phyloP scores from a whole-genome alignment of 345 rosid genomes.

The Citrus maxima region DNA sequence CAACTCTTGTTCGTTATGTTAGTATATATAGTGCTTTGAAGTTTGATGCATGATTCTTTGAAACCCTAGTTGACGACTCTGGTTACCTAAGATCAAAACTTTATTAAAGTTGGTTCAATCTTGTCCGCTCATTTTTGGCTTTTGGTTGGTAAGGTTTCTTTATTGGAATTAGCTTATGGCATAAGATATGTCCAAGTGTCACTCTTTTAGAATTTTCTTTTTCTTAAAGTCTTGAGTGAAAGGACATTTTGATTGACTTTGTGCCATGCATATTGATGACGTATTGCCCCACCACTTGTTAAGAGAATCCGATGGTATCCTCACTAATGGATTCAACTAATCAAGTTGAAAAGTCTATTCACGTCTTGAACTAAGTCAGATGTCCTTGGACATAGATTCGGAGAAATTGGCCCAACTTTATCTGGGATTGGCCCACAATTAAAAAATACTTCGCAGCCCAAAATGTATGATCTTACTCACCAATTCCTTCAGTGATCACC shows the following conservation, averaged over 20 bases:
- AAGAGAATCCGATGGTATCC: not conserved
- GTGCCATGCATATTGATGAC: not conserved
- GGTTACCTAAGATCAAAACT: not conserved
- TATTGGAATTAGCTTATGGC: not conserved
- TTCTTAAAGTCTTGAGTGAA: not conserved
- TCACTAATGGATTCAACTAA: not conserved
- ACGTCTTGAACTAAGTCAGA: not conserved
- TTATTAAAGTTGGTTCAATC: not conserved
- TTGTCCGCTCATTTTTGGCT: not conserved
- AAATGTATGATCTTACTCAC: not conserved
- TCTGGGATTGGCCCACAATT: not conserved
- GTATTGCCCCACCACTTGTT: not conserved
- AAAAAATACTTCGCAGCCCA: too few relatives aligned
- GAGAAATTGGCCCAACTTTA: not conserved
- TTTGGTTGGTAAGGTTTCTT: not conserved
- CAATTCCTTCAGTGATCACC: too few relatives aligned
- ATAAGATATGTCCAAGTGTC: not conserved
- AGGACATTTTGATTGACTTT: not conserved
- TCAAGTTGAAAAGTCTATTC: not conserved
- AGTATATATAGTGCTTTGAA: slow-evolving; percentile 3
- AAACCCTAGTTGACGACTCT: slow-evolving; percentile 12
- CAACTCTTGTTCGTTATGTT: not conserved
- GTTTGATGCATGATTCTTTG: not conserved
- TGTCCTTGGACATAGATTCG: not conserved
- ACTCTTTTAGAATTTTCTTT: not conserved